Evolutionary conservation across 192 early-diverging fungal species (phyloP), one percentile per base, ranked within the genome.

Genomic region (Umbelopsis isabellina): DNA sequence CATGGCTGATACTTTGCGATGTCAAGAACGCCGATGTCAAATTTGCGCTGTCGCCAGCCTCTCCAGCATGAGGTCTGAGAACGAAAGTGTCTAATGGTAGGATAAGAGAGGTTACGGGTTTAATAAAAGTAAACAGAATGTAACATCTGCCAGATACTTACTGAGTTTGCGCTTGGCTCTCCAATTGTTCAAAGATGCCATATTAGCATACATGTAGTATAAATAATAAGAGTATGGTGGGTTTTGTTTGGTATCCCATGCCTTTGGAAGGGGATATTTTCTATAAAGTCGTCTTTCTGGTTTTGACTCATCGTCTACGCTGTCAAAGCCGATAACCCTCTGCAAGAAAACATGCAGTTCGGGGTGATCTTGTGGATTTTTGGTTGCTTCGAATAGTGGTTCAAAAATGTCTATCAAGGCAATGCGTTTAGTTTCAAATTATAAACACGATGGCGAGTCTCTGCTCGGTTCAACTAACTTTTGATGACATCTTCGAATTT

Each of bases 1-100:
- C 96, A 77, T 98, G 96, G 75, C 85, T 90, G 76, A 98, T 98
- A 41, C 88, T 85, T 72, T 93, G 91, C 1, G 93, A 89, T 0
- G 94, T 91, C 45, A 98, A 79, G 71, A 96, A 98, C 7, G 95
- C 91, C 0, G 92, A 87, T 8, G 93, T 91, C 82, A 98, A 80
- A 70, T 98, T 94, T 68, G 97, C 96, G 16, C 95, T 93, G 74
- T 97, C 94, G 37, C 96, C 96, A 7, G 96, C 96, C 77, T 98
- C 96, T 65, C 96, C 96, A 49, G 92, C 89, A 77, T 98, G 96
- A 16, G 96, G 96, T 37, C 96, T 84, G 48, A 98, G 77, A 12
- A 97, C 94, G 87, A 98, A 95, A 1, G 96, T 95, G 79, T 93
- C 88, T 90, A 75, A 64, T 10, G 21, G 58, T 41, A 5, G 37